Evolutionary conservation across 2,329 filamentous ascomycete species (phyloP), one percentile per base, ranked within the genome.

Genomic region (Fusarium sp.): DNA sequence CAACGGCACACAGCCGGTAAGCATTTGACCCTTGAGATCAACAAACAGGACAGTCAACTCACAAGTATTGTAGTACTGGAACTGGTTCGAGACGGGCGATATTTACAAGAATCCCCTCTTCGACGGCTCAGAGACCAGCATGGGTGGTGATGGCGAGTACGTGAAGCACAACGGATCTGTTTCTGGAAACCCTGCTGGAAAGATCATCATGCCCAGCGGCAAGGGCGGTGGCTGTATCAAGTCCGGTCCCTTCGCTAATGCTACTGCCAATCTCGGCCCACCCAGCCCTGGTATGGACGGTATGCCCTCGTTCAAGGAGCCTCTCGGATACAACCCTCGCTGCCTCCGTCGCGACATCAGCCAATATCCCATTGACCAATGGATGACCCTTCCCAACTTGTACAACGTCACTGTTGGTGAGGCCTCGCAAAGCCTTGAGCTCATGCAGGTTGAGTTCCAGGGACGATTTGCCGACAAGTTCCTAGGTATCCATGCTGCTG

Each of bases 71-170:
- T 1, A 63, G 58, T 63, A 63, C 12, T 63, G 60, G 60, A 63
- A 63, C 3, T 63, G 59, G 49, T 63, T 63, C 16, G 43, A 63
- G 12, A 63, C 60, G 2, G 49, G 59, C 8, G 49, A 57, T 9
- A 25, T 34, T 32, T n/a, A 30, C 3, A 63, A 37, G 1, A 63
- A 45, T 13, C 43, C 60, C 1, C 37, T 63, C 1, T 63, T 63
- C 11, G 59, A 63, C 5, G 59, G 60, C 2, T 57, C 59, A 1
- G 60, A 63, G 12, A 63, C 49, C 3, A 63, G 60, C 1, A 63
- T 63, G 43, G 55, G 60, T 4, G 60, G 60, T 3, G 60, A 63
- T 6, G 60, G 60, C 30, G 20, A 63, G 7, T 63, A 49, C 6
- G 13, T 63, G 18, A 41, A 57, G 25, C 60, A 63, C 2, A 63